Evolutionary conservation across 768 basidiomycete genomes (phyloP).

Genomic region (Leucogyrophana mollusca): DNA sequence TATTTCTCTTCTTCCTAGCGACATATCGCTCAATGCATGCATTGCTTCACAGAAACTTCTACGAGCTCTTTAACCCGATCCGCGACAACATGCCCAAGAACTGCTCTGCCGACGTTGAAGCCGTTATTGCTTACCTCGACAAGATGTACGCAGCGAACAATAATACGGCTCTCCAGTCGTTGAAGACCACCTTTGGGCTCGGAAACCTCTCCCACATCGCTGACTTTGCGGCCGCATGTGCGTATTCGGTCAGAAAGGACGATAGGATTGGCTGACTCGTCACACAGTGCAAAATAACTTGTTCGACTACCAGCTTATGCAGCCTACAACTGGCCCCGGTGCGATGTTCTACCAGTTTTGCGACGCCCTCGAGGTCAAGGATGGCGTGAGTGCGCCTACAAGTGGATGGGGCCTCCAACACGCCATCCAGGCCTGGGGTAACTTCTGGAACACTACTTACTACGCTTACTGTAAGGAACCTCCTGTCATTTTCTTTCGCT

Average conservation of each 20-base stretch:
- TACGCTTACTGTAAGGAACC: constrained; percentile 37
- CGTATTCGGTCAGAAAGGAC: constrained; percentile 33
- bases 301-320: constrained; percentile 68
- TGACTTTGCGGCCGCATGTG: constrained; percentile 61
- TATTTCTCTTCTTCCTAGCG: constrained; percentile 9
- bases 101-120: constrained; percentile 71
- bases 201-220: constrained; percentile 56
- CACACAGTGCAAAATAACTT: constrained; percentile 45
- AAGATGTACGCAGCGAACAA: constrained; percentile 47
- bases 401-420: constrained; percentile 62
- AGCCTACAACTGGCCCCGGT: constrained; percentile 46
- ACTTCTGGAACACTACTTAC: constrained; percentile 54
- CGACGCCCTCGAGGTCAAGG: constrained; percentile 37
- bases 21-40: background rate
- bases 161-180: constrained; percentile 42
- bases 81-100: constrained; percentile 66
- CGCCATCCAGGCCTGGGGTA: constrained; percentile 60
- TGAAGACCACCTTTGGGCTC: constrained; percentile 63
- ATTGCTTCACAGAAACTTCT: constrained; percentile 14
- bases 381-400: constrained; percentile 39
- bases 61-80: constrained; percentile 68
- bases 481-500: constrained; percentile 5
- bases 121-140: constrained; percentile 62
- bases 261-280: constrained; percentile 16
- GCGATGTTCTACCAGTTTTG: constrained; percentile 38